Conservation (phyloP, 768 basidiomycete genomes). For the Suillus paluster region DNA sequence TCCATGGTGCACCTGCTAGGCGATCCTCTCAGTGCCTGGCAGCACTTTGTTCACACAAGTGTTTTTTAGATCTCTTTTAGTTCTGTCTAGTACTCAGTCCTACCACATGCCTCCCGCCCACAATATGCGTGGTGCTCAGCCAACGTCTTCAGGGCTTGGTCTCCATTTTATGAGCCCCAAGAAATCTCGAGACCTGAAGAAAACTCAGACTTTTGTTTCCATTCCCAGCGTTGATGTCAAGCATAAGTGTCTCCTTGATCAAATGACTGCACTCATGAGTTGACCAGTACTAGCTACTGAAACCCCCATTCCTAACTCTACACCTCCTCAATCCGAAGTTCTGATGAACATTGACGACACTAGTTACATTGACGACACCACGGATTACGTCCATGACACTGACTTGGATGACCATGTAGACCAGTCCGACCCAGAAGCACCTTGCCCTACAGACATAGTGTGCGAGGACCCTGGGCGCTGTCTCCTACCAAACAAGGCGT, state of each 20-base stretch:
- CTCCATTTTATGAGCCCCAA: constrained; percentile 20
- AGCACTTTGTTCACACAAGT: not conserved
- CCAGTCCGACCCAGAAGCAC: not conserved
- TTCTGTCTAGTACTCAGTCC: not conserved
- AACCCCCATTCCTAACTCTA: not conserved
- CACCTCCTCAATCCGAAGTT: not conserved
- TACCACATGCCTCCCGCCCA: not conserved
- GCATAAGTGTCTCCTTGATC: not conserved
- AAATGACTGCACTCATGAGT: not conserved
- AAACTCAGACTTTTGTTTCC: constrained; percentile 9
- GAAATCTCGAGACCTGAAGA: constrained; percentile 14
- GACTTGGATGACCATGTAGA: not conserved
- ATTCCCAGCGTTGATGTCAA: not conserved
- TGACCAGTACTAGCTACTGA: not conserved
- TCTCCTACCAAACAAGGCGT: not conserved
- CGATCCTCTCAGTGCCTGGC: not conserved
- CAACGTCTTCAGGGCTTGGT: constrained; percentile 17
- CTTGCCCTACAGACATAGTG: not conserved
- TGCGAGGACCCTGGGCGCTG: not conserved
- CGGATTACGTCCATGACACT: not conserved
- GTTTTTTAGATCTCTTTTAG: not conserved
- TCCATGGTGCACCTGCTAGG: not conserved
- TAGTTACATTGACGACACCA: not conserved
- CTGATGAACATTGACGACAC: not conserved
- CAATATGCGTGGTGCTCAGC: not conserved